These are phyloP conservation scores for Zymoseptoria pseudotritici DNA, from an alignment of 2,329 filamentous ascomycete genomes.

Conservation along the genomic window DNA sequence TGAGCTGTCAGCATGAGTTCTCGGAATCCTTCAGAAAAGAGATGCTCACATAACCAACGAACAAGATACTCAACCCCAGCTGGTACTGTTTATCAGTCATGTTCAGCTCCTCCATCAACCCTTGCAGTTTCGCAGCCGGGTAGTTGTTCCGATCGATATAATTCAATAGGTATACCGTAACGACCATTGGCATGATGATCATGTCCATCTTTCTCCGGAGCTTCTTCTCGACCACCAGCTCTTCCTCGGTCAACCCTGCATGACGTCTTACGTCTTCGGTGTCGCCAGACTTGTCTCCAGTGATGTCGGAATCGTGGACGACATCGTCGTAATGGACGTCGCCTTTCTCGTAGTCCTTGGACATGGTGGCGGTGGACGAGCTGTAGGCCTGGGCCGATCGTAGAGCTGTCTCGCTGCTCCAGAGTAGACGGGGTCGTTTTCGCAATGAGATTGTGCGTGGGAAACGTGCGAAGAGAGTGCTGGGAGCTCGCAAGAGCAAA, in stretches of 20 bases:
- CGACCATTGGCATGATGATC: slow-evolving; percentile 60
- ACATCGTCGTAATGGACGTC: slow-evolving; percentile 19
- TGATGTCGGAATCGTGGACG: slow-evolving; percentile 21
- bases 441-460: not conserved
- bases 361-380: not conserved
- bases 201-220: slow-evolving; percentile 65
- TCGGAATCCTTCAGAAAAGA: not conserved
- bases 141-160: slow-evolving; percentile 48
- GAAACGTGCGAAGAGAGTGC: not conserved
- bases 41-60: slow-evolving; percentile 48
- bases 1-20: not conserved
- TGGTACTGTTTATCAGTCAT: slow-evolving; percentile 57
- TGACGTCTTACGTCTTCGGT: slow-evolving; percentile 21
- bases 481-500: not conserved
- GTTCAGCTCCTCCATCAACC: slow-evolving; percentile 54
- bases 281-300: slow-evolving; percentile 4
- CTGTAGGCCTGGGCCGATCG: not conserved
- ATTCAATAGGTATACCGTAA: slow-evolving; percentile 47
- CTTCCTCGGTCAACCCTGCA: slow-evolving; percentile 23
- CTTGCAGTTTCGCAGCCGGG: slow-evolving; percentile 57
- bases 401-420: not conserved
- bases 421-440: not conserved
- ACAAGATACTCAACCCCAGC: slow-evolving; percentile 50
- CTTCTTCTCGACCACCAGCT: slow-evolving; percentile 42
- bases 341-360: slow-evolving; percentile 12